These are phyloP conservation scores for Hemileccinum impolitum DNA, from an alignment of 768 basidiomycete genomes.

Conservation along the genomic window DNA sequence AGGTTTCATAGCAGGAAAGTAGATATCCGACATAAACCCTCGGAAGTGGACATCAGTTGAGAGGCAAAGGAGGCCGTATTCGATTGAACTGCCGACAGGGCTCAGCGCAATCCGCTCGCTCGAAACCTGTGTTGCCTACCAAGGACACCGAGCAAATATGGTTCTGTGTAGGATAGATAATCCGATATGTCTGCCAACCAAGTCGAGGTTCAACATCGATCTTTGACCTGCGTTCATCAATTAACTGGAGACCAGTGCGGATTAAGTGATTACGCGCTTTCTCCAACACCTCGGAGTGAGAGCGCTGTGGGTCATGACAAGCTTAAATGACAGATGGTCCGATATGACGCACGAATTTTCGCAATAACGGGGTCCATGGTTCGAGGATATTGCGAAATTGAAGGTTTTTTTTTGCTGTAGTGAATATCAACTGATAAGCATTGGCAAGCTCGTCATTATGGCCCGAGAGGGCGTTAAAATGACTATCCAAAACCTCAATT, in stretches of 20 bases:
- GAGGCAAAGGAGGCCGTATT: conserved; percentile 44
- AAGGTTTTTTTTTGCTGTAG: conserved; percentile 49
- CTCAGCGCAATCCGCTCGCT: not conserved
- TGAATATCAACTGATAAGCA: conserved; percentile 54
- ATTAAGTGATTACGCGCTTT: conserved; percentile 46
- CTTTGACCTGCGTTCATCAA: conserved; percentile 45
- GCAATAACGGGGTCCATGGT: conserved; percentile 55
- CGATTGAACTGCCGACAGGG: conserved; percentile 47
- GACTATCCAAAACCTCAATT: conserved; percentile 50
- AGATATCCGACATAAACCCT: conserved; percentile 60
- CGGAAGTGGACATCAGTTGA: conserved; percentile 52
- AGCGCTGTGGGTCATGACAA: conserved; percentile 34
- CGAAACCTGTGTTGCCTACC: conserved; percentile 34
- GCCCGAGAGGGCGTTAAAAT: conserved; percentile 50
- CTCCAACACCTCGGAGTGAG: conserved; percentile 42
- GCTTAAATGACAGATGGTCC: conserved; percentile 2
- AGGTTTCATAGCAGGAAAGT: conserved; percentile 70
- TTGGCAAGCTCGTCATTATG: conserved; percentile 51
- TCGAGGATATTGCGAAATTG: conserved; percentile 51
- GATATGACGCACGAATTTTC: conserved; percentile 42
- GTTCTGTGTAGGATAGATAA: conserved; percentile 13
- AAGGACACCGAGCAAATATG: conserved; percentile 51
- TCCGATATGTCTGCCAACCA: conserved; percentile 13
- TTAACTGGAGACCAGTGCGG: conserved; percentile 51
- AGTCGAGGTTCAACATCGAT: conserved; percentile 29